Evolutionary conservation across 352 stramenopile species (phyloP).

Genomic region (Phytopythium sindhum): DNA sequence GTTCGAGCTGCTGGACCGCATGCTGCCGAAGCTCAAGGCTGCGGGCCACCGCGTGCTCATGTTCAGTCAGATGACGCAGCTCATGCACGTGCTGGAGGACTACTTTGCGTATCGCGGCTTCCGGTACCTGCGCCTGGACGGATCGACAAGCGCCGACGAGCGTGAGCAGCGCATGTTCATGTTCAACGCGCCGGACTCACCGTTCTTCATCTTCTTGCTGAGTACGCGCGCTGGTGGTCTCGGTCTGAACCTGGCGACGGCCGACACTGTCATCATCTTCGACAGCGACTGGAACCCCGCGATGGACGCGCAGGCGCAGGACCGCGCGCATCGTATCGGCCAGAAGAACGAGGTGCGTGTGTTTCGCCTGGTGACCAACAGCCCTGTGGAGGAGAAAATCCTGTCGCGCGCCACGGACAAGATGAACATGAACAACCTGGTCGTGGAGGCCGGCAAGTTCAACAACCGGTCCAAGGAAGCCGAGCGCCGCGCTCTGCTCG

Average conservation of each 20-base stretch:
- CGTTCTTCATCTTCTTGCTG: slow-evolving; percentile 96
- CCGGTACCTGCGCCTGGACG: slow-evolving; percentile 96
- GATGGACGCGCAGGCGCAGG: slow-evolving; percentile 91
- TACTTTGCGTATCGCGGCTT: slow-evolving; percentile 91
- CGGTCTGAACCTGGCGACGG: slow-evolving; percentile 97
- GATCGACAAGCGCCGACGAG: slow-evolving; percentile 94
- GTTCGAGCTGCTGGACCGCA: slow-evolving; percentile 96
- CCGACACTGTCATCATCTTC: slow-evolving; percentile 99
- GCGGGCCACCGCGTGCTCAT: slow-evolving; percentile 90
- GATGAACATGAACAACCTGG: slow-evolving; percentile 91
- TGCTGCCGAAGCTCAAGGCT: slow-evolving; percentile 93
- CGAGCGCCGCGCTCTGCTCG: slow-evolving; percentile 78
- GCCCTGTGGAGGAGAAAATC: slow-evolving; percentile 88
- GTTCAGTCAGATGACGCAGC: slow-evolving; percentile 90
- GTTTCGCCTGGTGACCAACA: slow-evolving; percentile 84
- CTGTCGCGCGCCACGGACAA: slow-evolving; percentile 84
- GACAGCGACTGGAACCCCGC: slow-evolving; percentile 99
- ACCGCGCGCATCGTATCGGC: slow-evolving; percentile 90
- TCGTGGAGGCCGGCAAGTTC: slow-evolving; percentile 87
- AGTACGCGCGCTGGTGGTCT: slow-evolving; percentile 96
- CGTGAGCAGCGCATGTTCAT: slow-evolving; percentile 97
- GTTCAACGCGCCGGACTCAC: slow-evolving; percentile 93
- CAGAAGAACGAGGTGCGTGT: slow-evolving; percentile 90
- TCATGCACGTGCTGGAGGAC: slow-evolving; percentile 89
- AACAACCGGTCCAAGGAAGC: slow-evolving; percentile 87